Evolutionary conservation across 2,329 filamentous ascomycete genomes (phyloP), one percentile per base, ranked within the genome.

Genomic region (Diaporthe sp.): DNA sequence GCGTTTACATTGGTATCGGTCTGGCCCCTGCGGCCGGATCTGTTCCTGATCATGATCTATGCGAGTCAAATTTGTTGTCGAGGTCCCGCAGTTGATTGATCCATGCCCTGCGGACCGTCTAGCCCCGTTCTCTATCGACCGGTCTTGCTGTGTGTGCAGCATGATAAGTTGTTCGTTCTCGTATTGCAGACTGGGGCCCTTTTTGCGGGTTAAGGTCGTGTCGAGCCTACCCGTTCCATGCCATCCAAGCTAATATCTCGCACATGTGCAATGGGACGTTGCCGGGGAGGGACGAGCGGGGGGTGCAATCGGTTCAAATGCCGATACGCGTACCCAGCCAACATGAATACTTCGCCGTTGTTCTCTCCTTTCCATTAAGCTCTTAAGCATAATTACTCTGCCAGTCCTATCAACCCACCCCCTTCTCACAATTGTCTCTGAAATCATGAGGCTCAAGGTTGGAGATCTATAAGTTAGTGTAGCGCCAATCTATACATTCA

Each of bases 201-300:
- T 7, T 7, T 34, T 20, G 10, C 28, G 13, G 31, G 61, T 12
- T 37, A 34, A 53, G 6, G 31, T 68, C 63, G 44, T 68, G 63
- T 51, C 31, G 42, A 53, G 25, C 63, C 63, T 68, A 68, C 31
- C 31, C 22, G n/a, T 39, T 7, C 63, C 31, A n/a, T 37, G 31
- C 63, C 63, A 65, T 65, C 47, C 31, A 34, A 68, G 63, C 63
- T 68, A 68, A 68, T 53, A 68, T 39, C 39, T 22, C 28, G 61
- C 44, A 67, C 61, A 51, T 51, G 44, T 68, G 65, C 65, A 47
- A 68, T 68, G 65, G 47, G 47, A 68, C 49, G 22, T 31, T 53
- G 47, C 47, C 47, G 47, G 47, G 44, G 44, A 49, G 44, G 65
- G n/a, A 39, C 63, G 47, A 53, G 44, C 63, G 63, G 63, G 63